Evolutionary conservation across 768 basidiomycete genomes (phyloP).

Genomic region (Pisolithus orientalis): DNA sequence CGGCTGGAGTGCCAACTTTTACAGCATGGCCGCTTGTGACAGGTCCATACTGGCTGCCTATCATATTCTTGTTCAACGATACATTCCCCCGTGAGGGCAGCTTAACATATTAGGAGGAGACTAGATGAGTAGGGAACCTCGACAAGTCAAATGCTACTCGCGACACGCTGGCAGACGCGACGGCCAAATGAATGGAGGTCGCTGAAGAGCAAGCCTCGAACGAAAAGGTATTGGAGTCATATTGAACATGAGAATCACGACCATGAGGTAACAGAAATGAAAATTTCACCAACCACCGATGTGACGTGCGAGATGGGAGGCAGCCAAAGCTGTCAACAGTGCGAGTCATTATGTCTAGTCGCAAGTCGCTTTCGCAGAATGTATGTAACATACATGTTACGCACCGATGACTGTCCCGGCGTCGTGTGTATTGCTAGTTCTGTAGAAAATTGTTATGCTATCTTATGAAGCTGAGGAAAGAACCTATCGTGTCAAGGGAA

Average conservation of each 20-base stretch:
- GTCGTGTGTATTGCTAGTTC: too few species aligned
- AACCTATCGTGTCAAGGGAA: too few species aligned
- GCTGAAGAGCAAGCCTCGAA: constrained; percentile 9
- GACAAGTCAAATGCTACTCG: constrained; percentile 17
- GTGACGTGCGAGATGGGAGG: constrained; percentile 37
- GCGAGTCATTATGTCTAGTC: too few species aligned
- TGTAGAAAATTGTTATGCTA: too few species aligned
- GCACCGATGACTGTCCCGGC: too few species aligned
- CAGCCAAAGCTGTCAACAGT: too few species aligned
- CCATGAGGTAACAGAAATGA: neutral
- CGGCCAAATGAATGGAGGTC: constrained; percentile 1
- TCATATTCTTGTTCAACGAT: constrained; percentile 69
- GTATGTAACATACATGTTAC: too few species aligned
- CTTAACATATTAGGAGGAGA: constrained; percentile 64
- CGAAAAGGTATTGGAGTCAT: constrained; percentile 7
- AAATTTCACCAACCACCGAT: too few species aligned
- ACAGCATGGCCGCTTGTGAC: constrained; percentile 67
- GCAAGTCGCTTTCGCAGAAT: too few species aligned
- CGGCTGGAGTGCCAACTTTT: constrained; percentile 79
- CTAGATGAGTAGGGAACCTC: constrained; percentile 34
- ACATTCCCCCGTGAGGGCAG: constrained; percentile 83
- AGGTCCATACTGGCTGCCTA: constrained; percentile 47
- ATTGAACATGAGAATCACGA: constrained; percentile 16
- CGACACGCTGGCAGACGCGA: constrained; percentile 11
- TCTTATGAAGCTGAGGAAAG: too few species aligned